These are phyloP conservation scores for Zoysia japonica DNA, from an alignment of 176 grass and related monocot genomes.

Conservation along the genomic window DNA sequence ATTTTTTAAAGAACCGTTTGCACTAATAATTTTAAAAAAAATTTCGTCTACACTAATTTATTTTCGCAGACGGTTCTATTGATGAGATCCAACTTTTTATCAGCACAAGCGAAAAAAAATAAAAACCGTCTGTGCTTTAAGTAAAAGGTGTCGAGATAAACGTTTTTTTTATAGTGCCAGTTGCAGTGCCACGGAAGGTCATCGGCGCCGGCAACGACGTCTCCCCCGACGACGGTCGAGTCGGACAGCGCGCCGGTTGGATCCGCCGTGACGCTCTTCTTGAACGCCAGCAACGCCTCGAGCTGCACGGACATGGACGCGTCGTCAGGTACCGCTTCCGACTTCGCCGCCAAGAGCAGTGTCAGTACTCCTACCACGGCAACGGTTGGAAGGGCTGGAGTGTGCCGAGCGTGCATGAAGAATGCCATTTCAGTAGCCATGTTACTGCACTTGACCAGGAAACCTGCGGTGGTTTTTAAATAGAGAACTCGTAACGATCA, in stretches of 20 bases:
- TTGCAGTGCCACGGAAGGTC: conserved; percentile 30
- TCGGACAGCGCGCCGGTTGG: too few species aligned
- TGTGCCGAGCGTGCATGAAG: not conserved
- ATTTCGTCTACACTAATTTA: too few species aligned
- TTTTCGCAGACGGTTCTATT: too few species aligned
- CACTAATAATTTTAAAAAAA: too few species aligned
- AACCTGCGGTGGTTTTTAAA: too few species aligned
- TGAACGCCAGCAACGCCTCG: conserved; percentile 80
- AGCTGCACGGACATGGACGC: conserved; percentile 31
- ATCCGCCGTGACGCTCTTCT: conserved; percentile 54
- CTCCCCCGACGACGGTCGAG: conserved; percentile 59
- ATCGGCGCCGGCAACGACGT: not conserved
- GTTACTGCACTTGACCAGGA: too few species aligned
- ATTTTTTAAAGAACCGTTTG: too few species aligned
- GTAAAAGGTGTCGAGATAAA: too few species aligned
- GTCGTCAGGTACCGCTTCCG: not conserved
- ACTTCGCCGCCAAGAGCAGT: not conserved
- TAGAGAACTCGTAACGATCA: too few species aligned
- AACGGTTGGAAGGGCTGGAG: not conserved
- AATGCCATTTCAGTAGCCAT: conserved; percentile 20
- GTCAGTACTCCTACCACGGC: not conserved
- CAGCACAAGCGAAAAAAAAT: too few species aligned
- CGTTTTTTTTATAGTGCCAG: conserved; percentile 47
- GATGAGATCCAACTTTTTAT: too few species aligned
- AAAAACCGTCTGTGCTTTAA: too few species aligned